phyloP scores from a whole-genome alignment of 2,329 filamentous ascomycete genomes.

The Clonostachys byssicola region DNA sequence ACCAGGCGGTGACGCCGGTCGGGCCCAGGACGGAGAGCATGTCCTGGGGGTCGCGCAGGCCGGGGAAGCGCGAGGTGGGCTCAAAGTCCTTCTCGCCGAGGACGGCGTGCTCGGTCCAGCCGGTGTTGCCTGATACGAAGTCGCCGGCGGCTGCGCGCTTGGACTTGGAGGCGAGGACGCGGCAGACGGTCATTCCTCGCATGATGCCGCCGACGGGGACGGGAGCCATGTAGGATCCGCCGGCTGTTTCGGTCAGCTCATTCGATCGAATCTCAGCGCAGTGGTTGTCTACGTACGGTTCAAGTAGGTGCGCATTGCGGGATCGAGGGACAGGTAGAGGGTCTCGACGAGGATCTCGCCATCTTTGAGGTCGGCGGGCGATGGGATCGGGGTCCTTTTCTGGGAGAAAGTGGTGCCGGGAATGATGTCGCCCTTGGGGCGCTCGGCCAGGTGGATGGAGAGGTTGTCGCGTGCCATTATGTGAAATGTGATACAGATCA shows the following conservation, averaged over 20 bases:
- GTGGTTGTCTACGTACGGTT: slow-evolving; percentile 36
- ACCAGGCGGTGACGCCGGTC: slow-evolving; percentile 73
- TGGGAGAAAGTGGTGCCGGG: slow-evolving; percentile 61
- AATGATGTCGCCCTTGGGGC: slow-evolving; percentile 56
- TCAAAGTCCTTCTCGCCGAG: slow-evolving; percentile 46
- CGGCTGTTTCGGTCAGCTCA: not conserved
- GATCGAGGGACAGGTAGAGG: slow-evolving; percentile 66
- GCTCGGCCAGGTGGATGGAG: slow-evolving; percentile 57
- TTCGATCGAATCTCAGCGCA: not conserved
- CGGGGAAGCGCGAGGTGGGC: slow-evolving; percentile 31
- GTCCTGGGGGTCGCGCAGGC: slow-evolving; percentile 45
- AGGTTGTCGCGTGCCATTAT: slow-evolving; percentile 38
- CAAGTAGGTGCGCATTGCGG: slow-evolving; percentile 73
- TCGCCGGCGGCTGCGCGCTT: slow-evolving; percentile 50
- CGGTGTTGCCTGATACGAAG: slow-evolving; percentile 48
- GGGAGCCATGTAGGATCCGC: slow-evolving; percentile 60
- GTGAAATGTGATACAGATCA: not conserved
- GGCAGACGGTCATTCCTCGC: slow-evolving; percentile 58
- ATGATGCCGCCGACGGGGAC: slow-evolving; percentile 65
- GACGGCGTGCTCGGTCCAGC: slow-evolving; percentile 66
- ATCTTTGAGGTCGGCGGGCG: slow-evolving; percentile 51
- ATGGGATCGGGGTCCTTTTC: slow-evolving; percentile 45
- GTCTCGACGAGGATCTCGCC: slow-evolving; percentile 58
- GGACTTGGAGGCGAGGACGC: slow-evolving; percentile 58
- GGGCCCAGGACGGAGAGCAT: slow-evolving; percentile 58